These are phyloP conservation scores for Fusarium circinatum DNA, from an alignment of 2,329 filamentous ascomycete genomes.

Conservation along the genomic window DNA sequence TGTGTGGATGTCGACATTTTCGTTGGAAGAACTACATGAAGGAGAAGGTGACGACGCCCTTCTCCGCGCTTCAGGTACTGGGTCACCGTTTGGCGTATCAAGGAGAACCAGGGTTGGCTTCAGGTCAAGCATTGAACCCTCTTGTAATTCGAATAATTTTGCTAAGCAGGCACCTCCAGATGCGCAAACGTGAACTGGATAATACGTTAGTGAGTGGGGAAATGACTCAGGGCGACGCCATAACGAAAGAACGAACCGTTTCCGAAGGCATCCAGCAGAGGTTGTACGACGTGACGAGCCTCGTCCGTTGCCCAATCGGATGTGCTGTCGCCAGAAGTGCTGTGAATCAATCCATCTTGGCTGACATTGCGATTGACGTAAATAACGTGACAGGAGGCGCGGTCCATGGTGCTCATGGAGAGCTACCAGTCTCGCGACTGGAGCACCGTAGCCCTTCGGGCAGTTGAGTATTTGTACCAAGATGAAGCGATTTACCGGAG, in stretches of 20 bases:
- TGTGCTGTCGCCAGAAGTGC: constrained; percentile 35
- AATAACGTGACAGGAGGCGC: constrained; percentile 66
- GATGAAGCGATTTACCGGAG: constrained; percentile 17
- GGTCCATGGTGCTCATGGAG: constrained; percentile 66
- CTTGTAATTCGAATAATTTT: constrained; percentile 64
- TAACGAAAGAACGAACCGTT: constrained; percentile 55
- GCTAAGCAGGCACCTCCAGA: constrained; percentile 64
- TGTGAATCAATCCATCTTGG: constrained; percentile 56
- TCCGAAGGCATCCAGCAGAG: constrained; percentile 65
- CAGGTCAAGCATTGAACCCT: constrained; percentile 61
- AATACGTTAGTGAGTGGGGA: constrained; percentile 34
- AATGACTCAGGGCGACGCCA: constrained; percentile 6
- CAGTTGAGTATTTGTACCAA: constrained; percentile 38
- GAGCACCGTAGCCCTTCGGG: constrained; percentile 64
- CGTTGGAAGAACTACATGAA: constrained; percentile 50
- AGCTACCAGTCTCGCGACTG: constrained; percentile 71
- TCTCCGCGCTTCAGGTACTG: constrained; percentile 49
- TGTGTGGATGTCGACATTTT: constrained; percentile 54
- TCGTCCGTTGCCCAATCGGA: constrained; percentile 52
- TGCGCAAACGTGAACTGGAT: constrained; percentile 64
- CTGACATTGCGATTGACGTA: constrained; percentile 67
- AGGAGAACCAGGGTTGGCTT: constrained; percentile 68
- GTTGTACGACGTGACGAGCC: constrained; percentile 58
- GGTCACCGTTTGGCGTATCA: constrained; percentile 64
- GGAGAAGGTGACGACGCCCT: constrained; percentile 57